A percentile compares a stretch with the other conserved stretches of the same genome.
phyloP scores from a whole-genome alignment of 345 rosid genomes.

The Ceriops zippeliana region DNA sequence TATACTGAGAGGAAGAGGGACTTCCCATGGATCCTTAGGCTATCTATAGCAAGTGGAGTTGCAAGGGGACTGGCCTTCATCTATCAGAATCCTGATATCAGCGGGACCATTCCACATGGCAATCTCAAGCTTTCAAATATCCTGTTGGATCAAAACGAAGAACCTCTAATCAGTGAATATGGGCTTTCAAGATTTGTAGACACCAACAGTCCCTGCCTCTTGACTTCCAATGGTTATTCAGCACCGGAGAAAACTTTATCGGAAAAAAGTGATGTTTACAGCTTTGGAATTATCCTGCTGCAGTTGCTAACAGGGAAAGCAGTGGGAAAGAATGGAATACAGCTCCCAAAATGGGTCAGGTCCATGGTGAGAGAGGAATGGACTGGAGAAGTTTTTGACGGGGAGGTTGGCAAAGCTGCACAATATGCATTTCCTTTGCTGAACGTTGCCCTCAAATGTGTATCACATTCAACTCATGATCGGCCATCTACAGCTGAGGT shows the following conservation, averaged over 20 bases:
- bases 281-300: slow-evolving; percentile 50
- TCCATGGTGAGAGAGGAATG: slow-evolving; percentile 68
- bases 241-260: slow-evolving; percentile 47
- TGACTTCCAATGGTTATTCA: slow-evolving; percentile 31
- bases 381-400: slow-evolving; percentile 70
- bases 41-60: slow-evolving; percentile 45
- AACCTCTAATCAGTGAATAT: slow-evolving; percentile 50
- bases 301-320: slow-evolving; percentile 54
- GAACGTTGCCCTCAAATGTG: slow-evolving; percentile 48
- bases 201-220: slow-evolving; percentile 16
- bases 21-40: slow-evolving; percentile 53
- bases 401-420: slow-evolving; percentile 41
- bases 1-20: slow-evolving; percentile 45
- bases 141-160: slow-evolving; percentile 36
- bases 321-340: slow-evolving; percentile 45
- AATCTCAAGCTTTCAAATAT: slow-evolving; percentile 69
- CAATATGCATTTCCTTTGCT: slow-evolving; percentile 56
- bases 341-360: slow-evolving; percentile 64
- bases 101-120: slow-evolving; percentile 47
- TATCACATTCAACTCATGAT: slow-evolving; percentile 37
- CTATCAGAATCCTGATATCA: slow-evolving; percentile 26
- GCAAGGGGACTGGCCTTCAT: slow-evolving; percentile 52
- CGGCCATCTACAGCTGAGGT: slow-evolving; percentile 41
- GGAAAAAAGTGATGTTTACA: slow-evolving; percentile 48
- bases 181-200: slow-evolving; percentile 36